These are phyloP conservation scores for Botrytis porri DNA, from an alignment of 2,329 filamentous ascomycete genomes.

Conservation along the genomic window DNA sequence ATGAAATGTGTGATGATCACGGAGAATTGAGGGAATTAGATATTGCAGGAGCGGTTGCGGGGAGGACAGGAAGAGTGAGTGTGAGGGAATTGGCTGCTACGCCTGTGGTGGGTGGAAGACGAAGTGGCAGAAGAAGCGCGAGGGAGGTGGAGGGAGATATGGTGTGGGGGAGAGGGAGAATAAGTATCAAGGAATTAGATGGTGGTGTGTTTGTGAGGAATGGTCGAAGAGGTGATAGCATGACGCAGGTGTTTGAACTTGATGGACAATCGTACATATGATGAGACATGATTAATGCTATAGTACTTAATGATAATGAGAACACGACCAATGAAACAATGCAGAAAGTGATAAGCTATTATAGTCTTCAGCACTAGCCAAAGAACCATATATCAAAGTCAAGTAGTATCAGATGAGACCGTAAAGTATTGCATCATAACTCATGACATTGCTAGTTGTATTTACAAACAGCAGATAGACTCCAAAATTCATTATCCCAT, in stretches of 20 bases:
- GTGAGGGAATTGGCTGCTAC: not conserved
- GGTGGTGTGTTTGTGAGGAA: not conserved
- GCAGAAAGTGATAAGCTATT: not conserved
- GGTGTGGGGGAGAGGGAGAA: not conserved
- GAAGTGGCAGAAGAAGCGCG: not conserved
- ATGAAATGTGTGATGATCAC: not conserved
- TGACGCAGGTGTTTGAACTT: not conserved
- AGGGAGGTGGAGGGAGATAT: not conserved
- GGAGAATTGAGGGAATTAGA: not conserved
- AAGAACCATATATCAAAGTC: not conserved
- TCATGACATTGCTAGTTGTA: conserved; percentile 2
- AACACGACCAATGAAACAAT: not conserved
- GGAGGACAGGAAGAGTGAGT: not conserved
- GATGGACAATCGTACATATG: conserved; percentile 2
- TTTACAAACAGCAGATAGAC: conserved; percentile 8
- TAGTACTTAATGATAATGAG: not conserved
- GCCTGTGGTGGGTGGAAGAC: not conserved
- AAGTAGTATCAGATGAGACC: not conserved
- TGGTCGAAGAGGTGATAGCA: not conserved
- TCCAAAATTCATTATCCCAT: conserved; percentile 1
- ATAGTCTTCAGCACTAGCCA: conserved; percentile 1
- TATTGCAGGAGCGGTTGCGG: not conserved
- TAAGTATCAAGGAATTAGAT: not conserved
- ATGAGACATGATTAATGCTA: not conserved
- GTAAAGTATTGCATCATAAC: not conserved